Base-by-base conservation (phyloP, 257 asterid genomes). In the Eustoma russellianum region DNA sequence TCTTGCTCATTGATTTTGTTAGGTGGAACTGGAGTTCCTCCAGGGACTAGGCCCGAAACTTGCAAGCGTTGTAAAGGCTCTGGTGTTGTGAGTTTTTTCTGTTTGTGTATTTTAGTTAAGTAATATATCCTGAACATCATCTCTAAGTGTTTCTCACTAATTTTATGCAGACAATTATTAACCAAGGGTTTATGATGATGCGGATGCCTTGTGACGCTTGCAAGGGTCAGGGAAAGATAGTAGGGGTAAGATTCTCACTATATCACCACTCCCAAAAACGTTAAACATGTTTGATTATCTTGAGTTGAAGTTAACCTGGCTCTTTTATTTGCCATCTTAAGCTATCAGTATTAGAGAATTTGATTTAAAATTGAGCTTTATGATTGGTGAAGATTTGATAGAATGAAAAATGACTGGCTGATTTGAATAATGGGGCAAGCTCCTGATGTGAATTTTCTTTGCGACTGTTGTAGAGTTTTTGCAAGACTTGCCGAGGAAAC, bases 1-100 rank as follows among this genome's bases (percentile, higher is more conserved):
- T 18, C 13, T 52, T 33, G 45, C 56, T 50, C 48, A 55, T 61
- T 63, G 47, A 45, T 56, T 59, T 63, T 62, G 46, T 66, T 70
- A 91, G 98, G 96, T 75, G 96, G 98, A 73, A 70, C 80, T 54
- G 98, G 98, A 13, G 96, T 91, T 62, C 98, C 98, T 70, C 95
- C 98, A 6, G 96, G 98, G 56, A 87, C 96, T 56, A 75, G 76
- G 73, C 98, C 96, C 17, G 90, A 84, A 79, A 87, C 98, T 33
- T 91, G 98, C 66, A 87, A 61, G 70, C 88, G 83, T 15, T 91
- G 98, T 64, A 80, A 68, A 74, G 98, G 98, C 59, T 76, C 98
- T 40, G 98, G 98, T 64, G 64, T 67, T 85, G 96, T 83, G 67
- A 73, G 82, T 66, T 56, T 56, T 65, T 57, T 68, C 48, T 53